Evolutionary conservation across 352 stramenopile species (phyloP).

Genomic region (Pythium sp.): DNA sequence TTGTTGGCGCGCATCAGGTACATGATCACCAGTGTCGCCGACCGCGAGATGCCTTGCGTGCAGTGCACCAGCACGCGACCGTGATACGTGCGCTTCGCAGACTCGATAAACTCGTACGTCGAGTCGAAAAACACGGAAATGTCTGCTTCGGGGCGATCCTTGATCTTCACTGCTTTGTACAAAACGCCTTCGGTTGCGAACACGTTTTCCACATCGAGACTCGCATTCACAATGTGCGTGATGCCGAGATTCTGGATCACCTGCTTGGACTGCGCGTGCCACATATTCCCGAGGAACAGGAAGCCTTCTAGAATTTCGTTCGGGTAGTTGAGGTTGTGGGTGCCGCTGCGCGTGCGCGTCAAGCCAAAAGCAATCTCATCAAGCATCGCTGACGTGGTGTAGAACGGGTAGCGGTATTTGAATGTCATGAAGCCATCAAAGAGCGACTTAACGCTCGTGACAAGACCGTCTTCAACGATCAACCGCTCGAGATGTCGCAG

Average conservation of each 20-base stretch:
- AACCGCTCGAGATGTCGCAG: slow-evolving; percentile 55
- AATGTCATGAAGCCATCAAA: slow-evolving; percentile 83
- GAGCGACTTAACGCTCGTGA: slow-evolving; percentile 73
- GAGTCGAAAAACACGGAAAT: slow-evolving; percentile 71
- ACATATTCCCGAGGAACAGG: slow-evolving; percentile 87
- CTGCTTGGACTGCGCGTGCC: slow-evolving; percentile 77
- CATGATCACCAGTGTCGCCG: slow-evolving; percentile 80
- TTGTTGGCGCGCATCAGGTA: slow-evolving; percentile 84
- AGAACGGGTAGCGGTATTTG: slow-evolving; percentile 84
- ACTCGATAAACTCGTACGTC: slow-evolving; percentile 76
- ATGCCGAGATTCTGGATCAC: slow-evolving; percentile 79
- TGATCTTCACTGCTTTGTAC: slow-evolving; percentile 82
- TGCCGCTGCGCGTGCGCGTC: slow-evolving; percentile 76
- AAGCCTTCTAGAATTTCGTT: slow-evolving; percentile 88
- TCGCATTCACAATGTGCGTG: slow-evolving; percentile 85
- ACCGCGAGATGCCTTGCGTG: slow-evolving; percentile 83
- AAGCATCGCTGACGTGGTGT: slow-evolving; percentile 66
- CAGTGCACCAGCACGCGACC: slow-evolving; percentile 81
- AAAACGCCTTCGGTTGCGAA: slow-evolving; percentile 65
- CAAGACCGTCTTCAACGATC: slow-evolving; percentile 71
- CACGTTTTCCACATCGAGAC: slow-evolving; percentile 71
- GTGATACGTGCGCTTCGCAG: slow-evolving; percentile 70
- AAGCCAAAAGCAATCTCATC: slow-evolving; percentile 57
- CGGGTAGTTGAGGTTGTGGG: slow-evolving; percentile 86
- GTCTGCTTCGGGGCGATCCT: slow-evolving; percentile 68